These are phyloP conservation scores for Fusarium sterilihyphosum DNA, from an alignment of 2,329 filamentous ascomycete genomes.

Conservation along the genomic window DNA sequence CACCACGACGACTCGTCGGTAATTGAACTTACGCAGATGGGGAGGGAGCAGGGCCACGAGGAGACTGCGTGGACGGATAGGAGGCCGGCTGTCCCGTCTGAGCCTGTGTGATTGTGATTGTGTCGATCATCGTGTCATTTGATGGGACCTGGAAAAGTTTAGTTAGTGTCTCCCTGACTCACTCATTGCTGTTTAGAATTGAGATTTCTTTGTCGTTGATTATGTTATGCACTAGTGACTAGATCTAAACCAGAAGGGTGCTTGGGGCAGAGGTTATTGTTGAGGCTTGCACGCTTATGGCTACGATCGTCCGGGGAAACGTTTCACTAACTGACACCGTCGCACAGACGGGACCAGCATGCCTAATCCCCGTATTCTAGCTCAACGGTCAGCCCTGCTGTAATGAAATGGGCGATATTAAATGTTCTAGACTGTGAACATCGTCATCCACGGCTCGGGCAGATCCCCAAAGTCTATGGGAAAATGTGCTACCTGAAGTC, in stretches of 20 bases:
- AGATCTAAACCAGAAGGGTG: background rate
- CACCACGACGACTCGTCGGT: background rate
- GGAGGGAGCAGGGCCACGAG: background rate
- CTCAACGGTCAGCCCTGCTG: conserved; percentile 6
- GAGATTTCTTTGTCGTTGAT: background rate
- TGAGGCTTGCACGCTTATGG: background rate
- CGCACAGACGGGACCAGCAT: background rate
- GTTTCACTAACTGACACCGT: background rate
- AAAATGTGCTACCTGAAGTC: background rate
- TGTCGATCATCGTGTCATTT: background rate
- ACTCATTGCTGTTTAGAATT: background rate
- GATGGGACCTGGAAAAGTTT: background rate
- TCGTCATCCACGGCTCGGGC: background rate
- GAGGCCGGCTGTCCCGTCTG: background rate
- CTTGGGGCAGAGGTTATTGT: background rate
- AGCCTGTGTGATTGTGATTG: too few species aligned
- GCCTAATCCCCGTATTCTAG: background rate
- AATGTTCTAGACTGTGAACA: background rate
- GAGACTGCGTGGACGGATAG: background rate
- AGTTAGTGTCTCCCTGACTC: background rate
- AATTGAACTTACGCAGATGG: conserved; percentile 9
- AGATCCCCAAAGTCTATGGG: background rate
- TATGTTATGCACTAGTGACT: background rate
- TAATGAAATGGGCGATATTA: background rate
- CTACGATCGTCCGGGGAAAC: background rate